Evolutionary conservation across 2,329 filamentous ascomycete genomes (phyloP).

Genomic region (Colletotrichum sp.): DNA sequence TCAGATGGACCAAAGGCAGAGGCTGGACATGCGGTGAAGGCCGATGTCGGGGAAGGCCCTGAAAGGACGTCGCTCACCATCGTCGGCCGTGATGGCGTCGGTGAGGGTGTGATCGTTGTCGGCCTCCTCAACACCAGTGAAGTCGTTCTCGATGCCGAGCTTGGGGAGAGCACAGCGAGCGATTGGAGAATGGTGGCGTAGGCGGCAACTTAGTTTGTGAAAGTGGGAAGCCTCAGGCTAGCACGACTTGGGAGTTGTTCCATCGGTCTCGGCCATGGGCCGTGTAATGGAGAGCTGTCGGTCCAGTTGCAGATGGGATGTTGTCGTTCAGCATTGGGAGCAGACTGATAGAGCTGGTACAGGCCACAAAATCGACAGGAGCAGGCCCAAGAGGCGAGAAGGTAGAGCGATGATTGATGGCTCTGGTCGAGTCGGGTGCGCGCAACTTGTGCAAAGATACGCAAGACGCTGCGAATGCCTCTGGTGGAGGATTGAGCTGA

Average conservation of each 20-base stretch:
- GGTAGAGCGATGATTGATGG: neutral
- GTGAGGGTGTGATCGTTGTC: conserved; percentile 96
- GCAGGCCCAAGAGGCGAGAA: neutral
- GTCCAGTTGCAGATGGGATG: neutral
- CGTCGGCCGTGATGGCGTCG: conserved; percentile 89
- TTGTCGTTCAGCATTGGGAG: neutral
- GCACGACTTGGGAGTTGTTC: too few species aligned
- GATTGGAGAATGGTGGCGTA: conserved; percentile 94
- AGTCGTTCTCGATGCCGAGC: conserved; percentile 92
- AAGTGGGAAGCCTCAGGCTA: conserved; percentile 34
- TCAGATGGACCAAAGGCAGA: too few species aligned
- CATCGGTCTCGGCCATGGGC: too few species aligned
- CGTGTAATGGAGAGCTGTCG: too few species aligned
- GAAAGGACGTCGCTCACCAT: conserved; percentile 96
- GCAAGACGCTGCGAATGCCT: neutral
- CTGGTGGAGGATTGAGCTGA: too few species aligned
- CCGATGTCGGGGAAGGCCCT: conserved; percentile 99
- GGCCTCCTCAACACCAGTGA: conserved; percentile 94
- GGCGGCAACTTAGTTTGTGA: conserved; percentile 99
- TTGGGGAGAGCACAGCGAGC: conserved; percentile 97
- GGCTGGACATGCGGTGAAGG: conserved; percentile 84
- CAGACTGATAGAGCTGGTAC: neutral
- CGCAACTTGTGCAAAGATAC: conserved; percentile 2
- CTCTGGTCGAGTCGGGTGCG: neutral
- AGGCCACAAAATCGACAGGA: neutral